Evolutionary conservation across 306 rosid species (phyloP).

Genomic region (Gastrolobium villosum): DNA sequence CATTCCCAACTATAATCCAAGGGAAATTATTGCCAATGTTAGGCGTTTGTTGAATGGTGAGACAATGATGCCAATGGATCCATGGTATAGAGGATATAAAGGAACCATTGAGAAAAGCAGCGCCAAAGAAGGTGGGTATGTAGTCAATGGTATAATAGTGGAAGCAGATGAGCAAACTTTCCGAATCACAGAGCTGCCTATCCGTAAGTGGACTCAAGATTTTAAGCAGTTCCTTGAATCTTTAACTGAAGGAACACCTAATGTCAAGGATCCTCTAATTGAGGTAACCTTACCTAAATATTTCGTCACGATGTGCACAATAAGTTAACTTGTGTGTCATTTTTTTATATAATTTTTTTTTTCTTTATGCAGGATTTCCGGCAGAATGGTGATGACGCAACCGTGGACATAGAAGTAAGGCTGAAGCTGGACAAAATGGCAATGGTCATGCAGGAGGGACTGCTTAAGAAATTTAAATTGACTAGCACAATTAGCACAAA

Average conservation of each 20-base stretch:
- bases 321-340: neutral
- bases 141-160: constrained; percentile 69
- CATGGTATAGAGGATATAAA: constrained; percentile 93
- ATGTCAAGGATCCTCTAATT: constrained; percentile 86
- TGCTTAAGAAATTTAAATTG: constrained; percentile 80
- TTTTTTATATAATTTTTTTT: constrained; percentile 12
- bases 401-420: constrained; percentile 72
- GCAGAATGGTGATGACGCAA: constrained; percentile 85
- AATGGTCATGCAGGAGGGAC: constrained; percentile 77
- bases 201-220: constrained; percentile 95
- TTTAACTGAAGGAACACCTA: constrained; percentile 67
- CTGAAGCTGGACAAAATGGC: constrained; percentile 66
- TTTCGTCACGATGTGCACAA: neutral
- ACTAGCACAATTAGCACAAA: constrained; percentile 70
- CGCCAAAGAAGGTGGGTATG: constrained; percentile 74
- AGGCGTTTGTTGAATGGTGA: constrained; percentile 75
- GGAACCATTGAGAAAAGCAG: constrained; percentile 76
- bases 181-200: constrained; percentile 79
- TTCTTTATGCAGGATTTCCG: constrained; percentile 70
- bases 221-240: constrained; percentile 89
- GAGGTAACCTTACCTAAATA: constrained; percentile 57
- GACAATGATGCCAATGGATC: constrained; percentile 83
- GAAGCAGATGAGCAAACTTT: constrained; percentile 73
- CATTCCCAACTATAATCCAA: constrained; percentile 92
- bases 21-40: constrained; percentile 83